Evolutionary conservation across 2,329 filamentous ascomycete genomes (phyloP), one percentile per base, ranked within the genome.

Genomic region (Aspergillus texensis): DNA sequence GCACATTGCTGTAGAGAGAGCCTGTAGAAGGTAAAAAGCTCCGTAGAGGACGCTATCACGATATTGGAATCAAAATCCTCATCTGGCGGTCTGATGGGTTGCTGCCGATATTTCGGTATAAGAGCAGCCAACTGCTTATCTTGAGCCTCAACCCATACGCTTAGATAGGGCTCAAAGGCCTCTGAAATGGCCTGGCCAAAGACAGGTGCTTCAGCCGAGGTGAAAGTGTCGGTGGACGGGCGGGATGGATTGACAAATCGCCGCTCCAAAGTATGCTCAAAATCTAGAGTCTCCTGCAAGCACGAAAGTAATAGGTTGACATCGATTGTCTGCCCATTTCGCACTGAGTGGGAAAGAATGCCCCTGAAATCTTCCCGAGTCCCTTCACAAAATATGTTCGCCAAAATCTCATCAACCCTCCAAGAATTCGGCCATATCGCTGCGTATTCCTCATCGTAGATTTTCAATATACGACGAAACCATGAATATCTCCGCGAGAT

Each of bases 11-110:
- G 93, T 41, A 99, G 81, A 0, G 93, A 94, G 63, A 94, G 86
- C 65, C 96, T 93, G 80, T 99, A 99, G 75, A 97, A 97, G 72
- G 97, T 93, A 79, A 99, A 99, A 0, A 99, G 86, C 75, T 99
- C 95, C 53, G 96, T 97, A 4, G 95, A 96, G 0, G 95, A 98
- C 1, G 91, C 85, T 62, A 97, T 94, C 62, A 99, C 94, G 52
- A 92, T 89, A 75, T 96, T 92, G 0, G 91, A 84, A 48, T 92
- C 92, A 77, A 98, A 98, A 61, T 99, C 95, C 70, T 99, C 95
- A 68, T 97, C 95, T 0, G 86, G 82, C 3, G 92, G 88, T 46
- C 93, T 85, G 3, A 96, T 84, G 0, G 93, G 91, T 70, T 97
- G 93, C 64, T 85, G 87, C 68, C 91, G 92, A 78, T 98, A 98